Evolutionary conservation across 1,284 basidiomycete genomes (phyloP).

Genomic region (Microbotryum violaceum): DNA sequence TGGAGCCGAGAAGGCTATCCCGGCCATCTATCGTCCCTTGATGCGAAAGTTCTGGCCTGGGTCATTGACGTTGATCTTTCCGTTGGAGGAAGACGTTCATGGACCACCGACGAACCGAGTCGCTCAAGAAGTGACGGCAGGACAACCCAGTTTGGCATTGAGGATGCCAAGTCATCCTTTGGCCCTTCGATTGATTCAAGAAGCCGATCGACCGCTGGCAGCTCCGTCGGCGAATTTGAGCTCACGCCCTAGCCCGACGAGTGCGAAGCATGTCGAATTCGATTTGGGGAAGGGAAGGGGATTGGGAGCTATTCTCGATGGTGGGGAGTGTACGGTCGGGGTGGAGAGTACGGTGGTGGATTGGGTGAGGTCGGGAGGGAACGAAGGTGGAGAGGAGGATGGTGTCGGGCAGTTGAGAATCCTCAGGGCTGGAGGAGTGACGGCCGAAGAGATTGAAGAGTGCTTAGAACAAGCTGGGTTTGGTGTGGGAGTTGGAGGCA

Average conservation of each 20-base stretch:
- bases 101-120: constrained; percentile 48
- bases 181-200: constrained; percentile 77
- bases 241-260: constrained; percentile 87
- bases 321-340: constrained; percentile 83
- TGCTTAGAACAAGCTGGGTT: constrained; percentile 47
- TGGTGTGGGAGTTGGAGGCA: neutral
- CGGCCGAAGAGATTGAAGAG: constrained; percentile 73
- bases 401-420: constrained; percentile 53
- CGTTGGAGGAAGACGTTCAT: constrained; percentile 43
- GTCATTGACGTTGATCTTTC: constrained; percentile 84
- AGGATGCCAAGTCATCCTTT: constrained; percentile 92
- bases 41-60: constrained; percentile 92
- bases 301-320: constrained; percentile 76
- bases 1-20: constrained; percentile 48
- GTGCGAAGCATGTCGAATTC: constrained; percentile 72
- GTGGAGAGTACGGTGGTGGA: constrained; percentile 95
- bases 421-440: constrained; percentile 84
- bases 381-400: constrained; percentile 49
- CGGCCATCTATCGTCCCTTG: constrained; percentile 59
- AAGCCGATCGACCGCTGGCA: constrained; percentile 68
- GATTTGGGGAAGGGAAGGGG: constrained; percentile 58
- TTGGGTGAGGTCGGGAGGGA: constrained; percentile 44
- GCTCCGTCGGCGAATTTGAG: constrained; percentile 95
- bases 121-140: constrained; percentile 51
- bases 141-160: constrained; percentile 75